Evolutionary conservation across 2,329 filamentous ascomycete genomes (phyloP).

Genomic region (Penicillium sp.): DNA sequence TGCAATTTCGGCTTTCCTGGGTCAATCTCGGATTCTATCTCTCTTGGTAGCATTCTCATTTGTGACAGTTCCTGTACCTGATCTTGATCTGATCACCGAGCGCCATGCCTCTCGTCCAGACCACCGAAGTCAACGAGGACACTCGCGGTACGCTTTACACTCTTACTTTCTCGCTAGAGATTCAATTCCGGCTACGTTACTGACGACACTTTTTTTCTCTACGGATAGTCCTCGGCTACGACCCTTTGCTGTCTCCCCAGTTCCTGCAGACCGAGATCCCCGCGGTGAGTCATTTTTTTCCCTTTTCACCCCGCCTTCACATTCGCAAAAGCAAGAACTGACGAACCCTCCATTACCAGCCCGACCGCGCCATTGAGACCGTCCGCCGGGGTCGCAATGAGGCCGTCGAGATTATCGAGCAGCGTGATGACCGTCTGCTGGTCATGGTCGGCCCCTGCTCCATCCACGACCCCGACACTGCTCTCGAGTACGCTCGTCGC

Average conservation of each 20-base stretch:
- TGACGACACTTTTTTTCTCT: background rate
- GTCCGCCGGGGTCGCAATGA: constrained; percentile 50
- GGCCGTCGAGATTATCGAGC: constrained; percentile 71
- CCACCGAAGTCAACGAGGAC: constrained; percentile 45
- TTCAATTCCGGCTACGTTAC: background rate
- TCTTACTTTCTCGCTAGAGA: background rate
- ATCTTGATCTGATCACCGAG: background rate
- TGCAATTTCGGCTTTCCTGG: background rate
- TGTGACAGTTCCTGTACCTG: background rate
- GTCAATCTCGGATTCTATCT: background rate
- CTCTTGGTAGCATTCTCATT: background rate
- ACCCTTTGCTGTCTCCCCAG: constrained; percentile 85
- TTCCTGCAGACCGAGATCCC: constrained; percentile 85
- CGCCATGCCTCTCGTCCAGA: constrained; percentile 44
- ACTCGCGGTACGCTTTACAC: constrained; percentile 40
- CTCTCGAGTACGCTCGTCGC: constrained; percentile 81
- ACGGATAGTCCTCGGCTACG: constrained; percentile 78
- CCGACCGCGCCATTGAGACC: constrained; percentile 39
- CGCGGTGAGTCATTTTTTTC: constrained; percentile 56
- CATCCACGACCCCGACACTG: constrained; percentile 87
- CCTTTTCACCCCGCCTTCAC: constrained; percentile 65
- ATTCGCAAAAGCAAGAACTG: constrained; percentile 19
- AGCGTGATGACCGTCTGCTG: constrained; percentile 77
- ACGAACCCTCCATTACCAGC: constrained; percentile 27
- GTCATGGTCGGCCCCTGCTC: constrained; percentile 96